Evolutionary conservation across 768 basidiomycete genomes (phyloP), one percentile per base, ranked within the genome.

Genomic region (Tulasnella sp.): DNA sequence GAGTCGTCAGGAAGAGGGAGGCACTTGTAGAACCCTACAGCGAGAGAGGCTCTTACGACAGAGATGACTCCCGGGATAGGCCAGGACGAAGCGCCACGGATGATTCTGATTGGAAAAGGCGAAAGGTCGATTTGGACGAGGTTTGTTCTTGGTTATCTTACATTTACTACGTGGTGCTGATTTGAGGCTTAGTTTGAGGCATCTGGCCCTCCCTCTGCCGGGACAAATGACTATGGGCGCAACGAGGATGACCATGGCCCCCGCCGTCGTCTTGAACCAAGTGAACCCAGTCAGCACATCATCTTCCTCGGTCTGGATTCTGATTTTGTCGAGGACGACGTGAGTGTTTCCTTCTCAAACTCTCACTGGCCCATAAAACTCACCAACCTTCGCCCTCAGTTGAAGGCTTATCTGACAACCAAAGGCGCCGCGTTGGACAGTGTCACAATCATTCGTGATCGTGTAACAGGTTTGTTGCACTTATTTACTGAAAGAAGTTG

Each of bases 371-470:
- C 32, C 18, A 70, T 16, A 37, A 61, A 32, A 18, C 72, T 80
- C 11, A 70, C 35, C 32, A 77, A 48, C 16, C 29, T 44, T 37
- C 40, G 35, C 6, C 5, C 7, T 29, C 86, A 95, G 94, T 88
- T 95, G 83, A 91, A 93, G 86, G 89, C 90, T 79, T 93, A 90
- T 85, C 90, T 94, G 81, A 86, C 88, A 81, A 88, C 88, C 79
- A 87, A 91, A 82, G 90, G 91, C 75, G 94, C 90, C 86, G 89
- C 86, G 83, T 87, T 93, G 82, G 93, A 94, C 86, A 92, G 92
- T 78, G 93, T 94, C 82, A 98, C 95, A 82, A 96, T 99, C 82
- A 96, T 98, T 84, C 91, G 93, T 88, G 97, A 98, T 84, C 93
- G 93, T 90, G 89, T 90, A 89, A 92, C 97, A 89, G 96, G 96